phyloP scores from a whole-genome alignment of 352 stramenopile species.

The Phytophthora hybrid region DNA sequence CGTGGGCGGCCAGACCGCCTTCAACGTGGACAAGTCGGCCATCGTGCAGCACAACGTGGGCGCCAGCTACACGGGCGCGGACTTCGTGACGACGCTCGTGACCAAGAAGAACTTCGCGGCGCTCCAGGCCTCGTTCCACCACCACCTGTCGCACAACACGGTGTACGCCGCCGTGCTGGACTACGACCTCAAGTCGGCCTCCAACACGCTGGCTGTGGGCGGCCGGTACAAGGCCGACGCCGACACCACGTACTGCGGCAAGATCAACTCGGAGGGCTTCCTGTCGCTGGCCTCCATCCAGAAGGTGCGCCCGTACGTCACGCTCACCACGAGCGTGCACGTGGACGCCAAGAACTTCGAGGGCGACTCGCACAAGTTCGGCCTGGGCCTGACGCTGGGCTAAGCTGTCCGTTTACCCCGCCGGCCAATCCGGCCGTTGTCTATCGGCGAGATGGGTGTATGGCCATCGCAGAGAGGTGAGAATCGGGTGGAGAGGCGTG shows the following conservation, averaged over 20 bases:
- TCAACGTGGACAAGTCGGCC: constrained; percentile 85
- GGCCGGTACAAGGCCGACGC: constrained; percentile 79
- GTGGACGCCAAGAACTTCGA: constrained; percentile 91
- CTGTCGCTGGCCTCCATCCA: constrained; percentile 80
- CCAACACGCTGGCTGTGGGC: constrained; percentile 81
- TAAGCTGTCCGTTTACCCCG: constrained; percentile 48
- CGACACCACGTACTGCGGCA: constrained; percentile 84
- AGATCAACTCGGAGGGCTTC: constrained; percentile 87
- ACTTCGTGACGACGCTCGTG: constrained; percentile 77
- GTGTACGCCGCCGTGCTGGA: constrained; percentile 82
- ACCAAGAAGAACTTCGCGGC: constrained; percentile 88
- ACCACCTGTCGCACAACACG: constrained; percentile 80
- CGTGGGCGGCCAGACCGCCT: constrained; percentile 73
- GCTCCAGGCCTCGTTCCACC: constrained; percentile 84
- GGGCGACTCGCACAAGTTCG: constrained; percentile 88
- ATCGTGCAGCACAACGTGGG: constrained; percentile 84
- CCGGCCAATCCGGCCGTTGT: constrained; percentile 21
- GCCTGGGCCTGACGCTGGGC: constrained; percentile 77
- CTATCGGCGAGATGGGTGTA: constrained; percentile 24
- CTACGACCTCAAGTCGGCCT: constrained; percentile 86
- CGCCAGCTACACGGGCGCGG: constrained; percentile 68
- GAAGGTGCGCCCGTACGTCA: constrained; percentile 79
- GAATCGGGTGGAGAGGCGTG: constrained; percentile 26
- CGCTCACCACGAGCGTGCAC: constrained; percentile 80
- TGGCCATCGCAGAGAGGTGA: constrained; percentile 13